Conservation (phyloP, 106 monocot genomes). For the Allium fistulosum region DNA sequence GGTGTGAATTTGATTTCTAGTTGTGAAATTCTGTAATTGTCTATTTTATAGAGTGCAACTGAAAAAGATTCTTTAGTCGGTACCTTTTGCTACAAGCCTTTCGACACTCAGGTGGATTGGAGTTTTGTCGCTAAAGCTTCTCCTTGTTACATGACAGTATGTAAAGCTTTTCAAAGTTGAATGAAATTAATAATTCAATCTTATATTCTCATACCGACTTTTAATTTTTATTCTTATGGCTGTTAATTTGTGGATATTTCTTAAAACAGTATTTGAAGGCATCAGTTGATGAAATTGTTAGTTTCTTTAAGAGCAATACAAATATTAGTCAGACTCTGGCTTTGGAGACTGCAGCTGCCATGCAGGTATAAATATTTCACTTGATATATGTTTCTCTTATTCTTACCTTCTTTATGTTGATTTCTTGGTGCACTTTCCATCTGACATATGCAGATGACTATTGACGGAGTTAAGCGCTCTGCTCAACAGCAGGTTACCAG, state of each 20-base stretch:
- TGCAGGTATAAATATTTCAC: conserved; percentile 54
- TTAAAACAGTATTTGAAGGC: conserved; percentile 78
- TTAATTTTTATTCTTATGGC: background rate
- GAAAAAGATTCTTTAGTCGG: conserved; percentile 71
- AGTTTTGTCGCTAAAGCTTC: conserved; percentile 91
- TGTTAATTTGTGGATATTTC: conserved; percentile 1
- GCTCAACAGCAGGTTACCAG: conserved; percentile 76
- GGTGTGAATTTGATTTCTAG: background rate
- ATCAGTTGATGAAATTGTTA: conserved; percentile 71
- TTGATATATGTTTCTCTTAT: background rate
- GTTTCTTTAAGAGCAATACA: conserved; percentile 80
- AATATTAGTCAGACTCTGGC: conserved; percentile 76
- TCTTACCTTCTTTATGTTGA: background rate
- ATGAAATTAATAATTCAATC: background rate
- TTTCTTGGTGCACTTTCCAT: conserved; percentile 9
- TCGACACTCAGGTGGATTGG: conserved; percentile 80
- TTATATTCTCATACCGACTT: background rate
- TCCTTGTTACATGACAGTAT: conserved; percentile 97
- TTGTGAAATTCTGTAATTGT: background rate
- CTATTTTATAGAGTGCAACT: conserved; percentile 71
- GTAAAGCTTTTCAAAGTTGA: conserved; percentile 12
- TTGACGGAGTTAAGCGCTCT: conserved; percentile 88
- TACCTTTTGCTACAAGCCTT: conserved; percentile 85
- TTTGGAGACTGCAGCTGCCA: conserved; percentile 84
- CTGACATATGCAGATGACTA: conserved; percentile 58